Conservation (phyloP, 805 yeast species). For the Ogataea parapolymorpha region DNA sequence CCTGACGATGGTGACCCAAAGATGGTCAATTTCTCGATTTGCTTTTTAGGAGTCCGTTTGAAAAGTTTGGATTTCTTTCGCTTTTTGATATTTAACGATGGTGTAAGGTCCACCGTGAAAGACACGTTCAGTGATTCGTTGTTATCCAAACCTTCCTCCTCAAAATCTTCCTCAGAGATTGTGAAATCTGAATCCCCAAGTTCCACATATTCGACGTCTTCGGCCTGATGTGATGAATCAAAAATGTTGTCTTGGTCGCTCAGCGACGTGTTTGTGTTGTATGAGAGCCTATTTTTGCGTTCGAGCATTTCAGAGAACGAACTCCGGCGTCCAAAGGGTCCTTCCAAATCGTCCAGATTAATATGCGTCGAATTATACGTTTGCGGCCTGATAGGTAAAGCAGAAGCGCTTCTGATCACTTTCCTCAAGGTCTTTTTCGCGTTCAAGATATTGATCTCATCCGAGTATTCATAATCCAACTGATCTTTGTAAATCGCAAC, state of each 20-base stretch:
- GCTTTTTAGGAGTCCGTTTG: conserved; percentile 26
- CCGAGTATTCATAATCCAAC: conserved; percentile 45
- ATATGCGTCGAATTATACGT: conserved; percentile 4
- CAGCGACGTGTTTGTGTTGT: conserved; percentile 18
- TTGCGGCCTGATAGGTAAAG: conserved; percentile 29
- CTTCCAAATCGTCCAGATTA: conserved; percentile 5
- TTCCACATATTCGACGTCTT: conserved; percentile 29
- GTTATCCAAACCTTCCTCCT: conserved; percentile 18
- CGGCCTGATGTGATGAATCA: conserved; percentile 21
- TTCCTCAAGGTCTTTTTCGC: conserved; percentile 42
- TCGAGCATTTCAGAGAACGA: conserved; percentile 12
- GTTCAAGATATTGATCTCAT: conserved; percentile 47
- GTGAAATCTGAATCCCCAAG: conserved; percentile 28
- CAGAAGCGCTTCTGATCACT: conserved; percentile 33
- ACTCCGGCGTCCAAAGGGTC: conserved; percentile 7
- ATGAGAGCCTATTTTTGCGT: conserved; percentile 16
- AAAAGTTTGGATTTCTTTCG: conserved; percentile 26
- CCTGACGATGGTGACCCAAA: conserved; percentile 21
- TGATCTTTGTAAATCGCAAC: conserved; percentile 23
- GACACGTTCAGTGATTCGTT: conserved; percentile 30
- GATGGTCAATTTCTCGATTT: conserved; percentile 23
- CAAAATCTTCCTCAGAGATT: conserved; percentile 19
- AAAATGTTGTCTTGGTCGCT: conserved; percentile 19
- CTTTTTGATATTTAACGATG: conserved; percentile 25
- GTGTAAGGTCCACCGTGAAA: conserved; percentile 28